Base-by-base conservation (phyloP, 169 alveolate genomes). In the Eimeria falciformis region DNA sequence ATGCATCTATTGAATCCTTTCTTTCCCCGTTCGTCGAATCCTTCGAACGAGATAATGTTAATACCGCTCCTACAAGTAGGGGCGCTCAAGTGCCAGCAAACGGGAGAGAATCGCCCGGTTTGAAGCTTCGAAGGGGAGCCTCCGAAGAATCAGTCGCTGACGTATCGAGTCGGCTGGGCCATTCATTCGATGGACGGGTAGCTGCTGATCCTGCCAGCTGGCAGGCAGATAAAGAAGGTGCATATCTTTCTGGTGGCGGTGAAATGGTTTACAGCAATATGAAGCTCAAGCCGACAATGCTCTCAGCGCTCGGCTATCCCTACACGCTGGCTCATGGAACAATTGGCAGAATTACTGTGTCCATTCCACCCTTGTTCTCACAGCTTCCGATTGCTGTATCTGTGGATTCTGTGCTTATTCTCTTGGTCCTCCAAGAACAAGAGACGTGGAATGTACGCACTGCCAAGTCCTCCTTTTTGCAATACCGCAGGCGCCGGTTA, bases 11-110 rank as follows among this genome's bases (percentile, higher is more conserved):
- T 47, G 86, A 77, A 66, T 77, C 86, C 21, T 7, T 47, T 55
- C 68, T 77, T 9, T 77, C 86, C 21, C 86, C 86, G 14, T 77
- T 77, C 25, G 86, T 77, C 9, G 86, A 77, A 45, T 77, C 86
- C 62, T 77, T 77, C 23, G 86, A 77, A 18, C 40, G 46, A 23
- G 65, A 53, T 17, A 21, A 53, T 17, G 65, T 53, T 53, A 53
- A 21, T 21, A 53, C 3, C n/a, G 7, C 65, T 53, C 65, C 65
- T 17, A 21, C 17, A 0, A 53, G 17, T 17, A 53, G 65, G 7
- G 17, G 25, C 3, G 0, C 65, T 3, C 65, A 53, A 53, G 4
- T 33, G 40, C 2, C 65, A 53, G 25, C 0, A 21, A 53, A 53
- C 65, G n/a, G 65, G 25, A 21, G n/a, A 1, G 65, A 53, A 21